Percentiles rank a stretch among this genome's conserved stretches.
Evolutionary conservation across 805 yeast genomes (phyloP).

Genomic region (Candida sanyiensis): DNA sequence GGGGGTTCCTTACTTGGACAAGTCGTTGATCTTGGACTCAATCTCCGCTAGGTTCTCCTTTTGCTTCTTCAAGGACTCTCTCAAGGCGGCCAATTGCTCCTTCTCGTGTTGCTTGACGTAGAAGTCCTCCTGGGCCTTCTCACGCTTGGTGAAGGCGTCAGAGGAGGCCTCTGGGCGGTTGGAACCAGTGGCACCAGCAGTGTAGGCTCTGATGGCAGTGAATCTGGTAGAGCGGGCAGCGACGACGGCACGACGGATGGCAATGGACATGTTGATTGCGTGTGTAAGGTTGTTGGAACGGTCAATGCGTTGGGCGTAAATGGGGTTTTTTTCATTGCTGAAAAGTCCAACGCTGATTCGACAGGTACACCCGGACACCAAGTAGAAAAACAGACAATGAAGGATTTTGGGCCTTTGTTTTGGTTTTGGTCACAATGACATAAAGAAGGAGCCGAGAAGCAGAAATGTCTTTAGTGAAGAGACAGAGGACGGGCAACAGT

Average conservation of each 20-base stretch:
- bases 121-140: constrained; percentile 83
- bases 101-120: constrained; percentile 86
- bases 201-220: constrained; percentile 27
- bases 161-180: constrained; percentile 47
- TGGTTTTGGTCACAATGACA: background rate
- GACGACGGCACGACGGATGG: constrained; percentile 34
- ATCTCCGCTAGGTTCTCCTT: constrained; percentile 51
- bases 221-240: constrained; percentile 23
- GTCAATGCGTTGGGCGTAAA: background rate
- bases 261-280: constrained; percentile 12
- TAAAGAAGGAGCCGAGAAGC: background rate
- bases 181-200: constrained; percentile 60
- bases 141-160: constrained; percentile 77
- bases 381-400: background rate
- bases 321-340: background rate
- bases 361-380: constrained; percentile 17
- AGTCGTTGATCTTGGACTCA: constrained; percentile 37
- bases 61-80: constrained; percentile 71
- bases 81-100: constrained; percentile 74
- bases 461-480: constrained; percentile 32
- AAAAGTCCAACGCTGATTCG: constrained; percentile 13
- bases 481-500: too few relatives aligned
- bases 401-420: too few relatives aligned
- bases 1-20: constrained; percentile 7
- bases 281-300: background rate